Percentiles rank a stretch among this genome's conserved stretches.
phyloP scores from a whole-genome alignment of 78 protist species.

The Dictyostelium citrinum region DNA sequence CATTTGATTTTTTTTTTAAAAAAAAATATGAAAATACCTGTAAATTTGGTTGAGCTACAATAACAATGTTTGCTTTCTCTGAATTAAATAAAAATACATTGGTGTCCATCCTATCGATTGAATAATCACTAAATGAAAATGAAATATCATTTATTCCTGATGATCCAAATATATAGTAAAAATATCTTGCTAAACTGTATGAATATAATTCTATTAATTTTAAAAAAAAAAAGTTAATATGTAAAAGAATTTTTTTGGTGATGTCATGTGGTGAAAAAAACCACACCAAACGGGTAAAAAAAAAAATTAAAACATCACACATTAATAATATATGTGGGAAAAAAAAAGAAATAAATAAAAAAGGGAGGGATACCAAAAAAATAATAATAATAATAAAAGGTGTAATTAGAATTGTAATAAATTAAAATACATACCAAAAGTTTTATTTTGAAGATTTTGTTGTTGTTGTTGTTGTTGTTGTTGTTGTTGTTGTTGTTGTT shows the following conservation, averaged over 20 bases:
- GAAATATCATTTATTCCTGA: slow-evolving; percentile 32
- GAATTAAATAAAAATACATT: slow-evolving; percentile 4
- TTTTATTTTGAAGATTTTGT: background rate
- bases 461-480: background rate
- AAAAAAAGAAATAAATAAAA: background rate
- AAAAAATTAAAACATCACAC: background rate
- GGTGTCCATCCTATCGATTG: background rate
- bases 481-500: background rate
- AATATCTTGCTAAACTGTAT: slow-evolving; percentile 18
- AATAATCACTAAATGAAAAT: slow-evolving; percentile 33
- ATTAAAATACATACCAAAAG: background rate
- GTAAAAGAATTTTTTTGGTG: background rate
- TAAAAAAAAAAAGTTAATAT: background rate
- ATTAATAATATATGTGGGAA: background rate
- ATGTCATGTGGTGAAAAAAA: background rate
- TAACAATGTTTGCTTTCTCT: slow-evolving; percentile 2
- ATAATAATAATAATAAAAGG: background rate
- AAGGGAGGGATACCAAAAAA: background rate
- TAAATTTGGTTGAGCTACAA: background rate
- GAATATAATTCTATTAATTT: slow-evolving; percentile 6
- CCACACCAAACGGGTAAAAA: background rate
- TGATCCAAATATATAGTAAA: slow-evolving; percentile 30
- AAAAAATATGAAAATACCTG: background rate
- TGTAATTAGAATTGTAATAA: too few relatives aligned
- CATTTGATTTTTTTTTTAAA: background rate